Conservation (phyloP, 192 early-diverging fungal genomes). For the Coemansia sp. region DNA sequence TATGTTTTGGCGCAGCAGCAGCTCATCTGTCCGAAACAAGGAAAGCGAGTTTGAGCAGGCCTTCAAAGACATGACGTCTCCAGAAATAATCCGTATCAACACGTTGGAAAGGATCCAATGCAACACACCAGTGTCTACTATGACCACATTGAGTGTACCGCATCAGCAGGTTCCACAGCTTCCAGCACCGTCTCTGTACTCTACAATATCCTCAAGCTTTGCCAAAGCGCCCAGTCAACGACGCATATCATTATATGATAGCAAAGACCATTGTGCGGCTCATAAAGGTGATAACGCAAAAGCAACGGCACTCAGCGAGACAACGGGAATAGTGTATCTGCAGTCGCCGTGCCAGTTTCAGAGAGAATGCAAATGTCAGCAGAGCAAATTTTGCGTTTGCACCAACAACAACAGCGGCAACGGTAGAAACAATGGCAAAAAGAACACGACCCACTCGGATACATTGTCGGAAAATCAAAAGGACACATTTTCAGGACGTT, state of each 20-base stretch:
- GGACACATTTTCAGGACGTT: not conserved
- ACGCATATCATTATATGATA: not conserved
- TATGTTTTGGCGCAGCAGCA: constrained; percentile 20
- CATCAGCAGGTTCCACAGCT: not conserved
- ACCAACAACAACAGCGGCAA: not conserved
- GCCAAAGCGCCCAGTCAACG: not conserved
- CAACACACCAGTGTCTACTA: not conserved
- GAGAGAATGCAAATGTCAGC: not conserved
- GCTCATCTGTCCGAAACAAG: constrained; percentile 5
- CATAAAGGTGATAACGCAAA: not conserved
- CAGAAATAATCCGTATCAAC: constrained; percentile 38
- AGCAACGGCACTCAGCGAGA: not conserved
- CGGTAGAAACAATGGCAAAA: not conserved
- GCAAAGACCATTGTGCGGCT: not conserved
- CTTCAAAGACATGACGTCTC: constrained; percentile 37
- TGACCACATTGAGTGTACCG: not conserved
- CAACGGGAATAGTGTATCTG: constrained; percentile 3
- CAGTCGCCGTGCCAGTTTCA: constrained; percentile 5
- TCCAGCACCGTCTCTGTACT: not conserved
- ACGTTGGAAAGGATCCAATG: constrained; percentile 12
- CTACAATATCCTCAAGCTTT: constrained; percentile 1
- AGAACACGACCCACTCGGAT: not conserved
- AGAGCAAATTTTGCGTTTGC: not conserved
- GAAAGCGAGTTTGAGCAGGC: constrained; percentile 4
- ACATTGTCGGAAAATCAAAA: no score